Evolutionary conservation across 2,329 filamentous ascomycete genomes (phyloP).

Genomic region (Raffaelea ambrosiae): DNA sequence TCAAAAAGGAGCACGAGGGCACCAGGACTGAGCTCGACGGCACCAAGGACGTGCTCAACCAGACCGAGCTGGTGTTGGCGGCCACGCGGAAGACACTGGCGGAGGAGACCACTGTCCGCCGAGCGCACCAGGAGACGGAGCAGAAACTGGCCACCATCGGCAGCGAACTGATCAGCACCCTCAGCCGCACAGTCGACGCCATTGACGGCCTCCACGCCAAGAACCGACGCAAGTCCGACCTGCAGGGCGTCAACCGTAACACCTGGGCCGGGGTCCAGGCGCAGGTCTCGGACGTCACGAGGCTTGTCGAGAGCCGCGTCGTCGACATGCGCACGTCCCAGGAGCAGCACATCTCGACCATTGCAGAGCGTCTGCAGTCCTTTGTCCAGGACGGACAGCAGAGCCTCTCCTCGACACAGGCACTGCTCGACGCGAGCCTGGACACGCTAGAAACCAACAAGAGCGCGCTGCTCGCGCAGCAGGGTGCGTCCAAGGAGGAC

Average conservation of each 20-base stretch:
- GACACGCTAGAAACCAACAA: conserved; percentile 59
- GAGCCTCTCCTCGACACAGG: conserved; percentile 61
- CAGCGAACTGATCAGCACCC: conserved; percentile 64
- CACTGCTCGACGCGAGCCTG: conserved; percentile 62
- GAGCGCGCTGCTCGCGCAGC: conserved; percentile 58
- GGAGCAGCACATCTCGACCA: conserved; percentile 55
- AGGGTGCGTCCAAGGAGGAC: conserved; percentile 63
- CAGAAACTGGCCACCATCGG: conserved; percentile 66
- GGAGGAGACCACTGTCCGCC: conserved; percentile 71
- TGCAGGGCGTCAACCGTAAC: conserved; percentile 70
- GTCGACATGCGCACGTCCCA: conserved; percentile 66
- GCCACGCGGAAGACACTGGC: conserved; percentile 68
- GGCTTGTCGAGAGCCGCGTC: conserved; percentile 67
- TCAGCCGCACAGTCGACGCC: conserved; percentile 70
- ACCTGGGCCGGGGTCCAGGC: conserved; percentile 70
- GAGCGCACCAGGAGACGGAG: conserved; percentile 82
- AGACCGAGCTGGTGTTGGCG: conserved; percentile 76
- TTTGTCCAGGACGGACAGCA: conserved; percentile 71
- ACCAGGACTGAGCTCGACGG: conserved; percentile 65
- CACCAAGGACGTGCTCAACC: conserved; percentile 72
- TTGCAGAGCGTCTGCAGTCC: conserved; percentile 63
- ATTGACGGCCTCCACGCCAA: conserved; percentile 79
- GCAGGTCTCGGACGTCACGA: conserved; percentile 69
- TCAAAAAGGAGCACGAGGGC: conserved; percentile 85
- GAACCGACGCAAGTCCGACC: conserved; percentile 72